Evolutionary conservation across 1,284 basidiomycete genomes (phyloP).

Genomic region (Trichosporon ovoides): DNA sequence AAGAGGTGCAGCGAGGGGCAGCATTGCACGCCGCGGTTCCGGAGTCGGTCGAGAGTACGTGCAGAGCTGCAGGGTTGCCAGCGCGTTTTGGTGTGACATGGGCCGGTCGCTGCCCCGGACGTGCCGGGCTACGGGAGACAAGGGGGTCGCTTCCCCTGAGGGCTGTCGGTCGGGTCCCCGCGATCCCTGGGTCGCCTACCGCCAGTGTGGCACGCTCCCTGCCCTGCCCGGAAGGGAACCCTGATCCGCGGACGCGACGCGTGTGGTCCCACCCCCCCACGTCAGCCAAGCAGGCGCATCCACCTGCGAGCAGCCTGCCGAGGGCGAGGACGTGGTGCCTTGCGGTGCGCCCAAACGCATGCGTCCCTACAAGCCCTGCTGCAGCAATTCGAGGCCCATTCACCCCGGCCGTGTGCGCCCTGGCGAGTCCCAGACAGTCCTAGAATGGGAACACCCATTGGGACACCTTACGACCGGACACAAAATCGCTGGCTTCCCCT

Average conservation of each 20-base stretch:
- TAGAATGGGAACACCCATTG: too few relatives aligned
- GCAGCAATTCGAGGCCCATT: conserved; percentile 5
- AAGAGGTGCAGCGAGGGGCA: not conserved
- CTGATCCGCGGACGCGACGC: not conserved
- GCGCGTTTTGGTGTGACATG: not conserved
- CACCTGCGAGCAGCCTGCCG: too few relatives aligned
- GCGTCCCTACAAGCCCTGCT: not conserved
- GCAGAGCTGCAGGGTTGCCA: too few relatives aligned
- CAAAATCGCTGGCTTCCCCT: too few relatives aligned
- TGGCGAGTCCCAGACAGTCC: too few relatives aligned
- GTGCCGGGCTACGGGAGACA: conserved; percentile 1
- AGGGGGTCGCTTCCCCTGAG: not conserved
- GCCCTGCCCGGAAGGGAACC: not conserved
- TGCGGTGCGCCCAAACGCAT: too few relatives aligned
- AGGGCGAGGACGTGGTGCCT: too few relatives aligned
- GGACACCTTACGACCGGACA: too few relatives aligned
- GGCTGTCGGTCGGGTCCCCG: not conserved
- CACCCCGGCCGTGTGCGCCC: not conserved
- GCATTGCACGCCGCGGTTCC: too few relatives aligned
- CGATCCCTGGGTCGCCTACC: not conserved
- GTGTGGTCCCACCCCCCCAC: not conserved
- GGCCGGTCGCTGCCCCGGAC: not conserved
- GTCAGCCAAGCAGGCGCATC: too few relatives aligned
- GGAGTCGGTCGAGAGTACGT: too few relatives aligned
- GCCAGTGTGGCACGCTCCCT: not conserved